phyloP scores from a whole-genome alignment of 2,329 filamentous ascomycete species.

The Microascus cirrosus region DNA sequence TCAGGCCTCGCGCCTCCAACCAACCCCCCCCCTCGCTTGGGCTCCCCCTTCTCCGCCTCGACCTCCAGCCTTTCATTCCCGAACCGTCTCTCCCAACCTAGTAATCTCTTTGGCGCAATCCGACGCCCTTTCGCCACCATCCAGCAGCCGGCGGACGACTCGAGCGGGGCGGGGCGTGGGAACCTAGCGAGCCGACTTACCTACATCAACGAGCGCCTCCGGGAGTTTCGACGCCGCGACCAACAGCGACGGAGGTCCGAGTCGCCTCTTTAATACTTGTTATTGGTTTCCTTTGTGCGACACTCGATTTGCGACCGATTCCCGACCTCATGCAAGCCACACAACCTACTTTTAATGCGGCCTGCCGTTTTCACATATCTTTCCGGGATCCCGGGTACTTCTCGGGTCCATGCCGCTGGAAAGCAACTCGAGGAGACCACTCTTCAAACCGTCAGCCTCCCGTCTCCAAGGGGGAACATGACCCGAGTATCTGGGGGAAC shows the following conservation, averaged over 20 bases:
- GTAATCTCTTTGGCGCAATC: slow-evolving; percentile 28
- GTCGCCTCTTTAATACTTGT: slow-evolving; percentile 29
- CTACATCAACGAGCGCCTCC: slow-evolving; percentile 47
- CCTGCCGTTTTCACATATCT: not conserved
- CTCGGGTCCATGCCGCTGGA: not conserved
- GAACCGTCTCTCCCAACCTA: slow-evolving; percentile 38
- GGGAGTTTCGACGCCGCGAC: slow-evolving; percentile 37
- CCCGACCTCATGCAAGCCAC: not conserved
- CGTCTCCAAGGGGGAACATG: not conserved
- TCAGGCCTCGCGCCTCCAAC: slow-evolving; percentile 14
- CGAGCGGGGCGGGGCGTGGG: slow-evolving; percentile 22
- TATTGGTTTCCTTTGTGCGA: not conserved
- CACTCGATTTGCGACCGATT: not conserved
- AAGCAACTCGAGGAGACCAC: not conserved
- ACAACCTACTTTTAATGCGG: not conserved
- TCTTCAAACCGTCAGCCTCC: not conserved
- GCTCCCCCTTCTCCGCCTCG: slow-evolving; percentile 45
- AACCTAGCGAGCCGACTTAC: slow-evolving; percentile 40
- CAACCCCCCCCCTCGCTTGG: slow-evolving; percentile 35
- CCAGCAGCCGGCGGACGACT: slow-evolving; percentile 30
- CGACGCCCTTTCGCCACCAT: slow-evolving; percentile 46
- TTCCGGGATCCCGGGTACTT: not conserved
- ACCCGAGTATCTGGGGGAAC: not conserved
- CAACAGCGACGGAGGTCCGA: slow-evolving; percentile 31
- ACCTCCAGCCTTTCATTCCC: slow-evolving; percentile 48